Percentiles rank a stretch among this genome's conserved stretches.
Evolutionary conservation across 805 yeast genomes (phyloP).

Genomic region (Candida argentea): DNA sequence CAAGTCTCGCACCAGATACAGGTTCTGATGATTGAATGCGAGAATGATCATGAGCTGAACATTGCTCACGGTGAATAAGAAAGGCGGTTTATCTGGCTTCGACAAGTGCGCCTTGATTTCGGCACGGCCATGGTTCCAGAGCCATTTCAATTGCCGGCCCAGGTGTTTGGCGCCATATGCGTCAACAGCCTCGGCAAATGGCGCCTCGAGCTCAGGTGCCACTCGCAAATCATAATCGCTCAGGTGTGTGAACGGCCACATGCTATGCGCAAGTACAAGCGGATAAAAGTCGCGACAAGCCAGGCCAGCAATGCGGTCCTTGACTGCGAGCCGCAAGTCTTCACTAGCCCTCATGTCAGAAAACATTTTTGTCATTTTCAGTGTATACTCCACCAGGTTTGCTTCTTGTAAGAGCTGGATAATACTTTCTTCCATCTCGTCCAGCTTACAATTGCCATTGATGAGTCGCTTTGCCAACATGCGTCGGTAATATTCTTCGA

Average conservation of each 20-base stretch:
- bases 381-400: conserved; percentile 86
- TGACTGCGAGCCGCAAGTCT: conserved; percentile 55
- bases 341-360: conserved; percentile 82
- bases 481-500: conserved; percentile 87
- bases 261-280: conserved; percentile 72
- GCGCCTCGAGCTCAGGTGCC: conserved; percentile 56
- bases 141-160: conserved; percentile 89
- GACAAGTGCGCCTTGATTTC: conserved; percentile 83
- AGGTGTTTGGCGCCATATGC: conserved; percentile 67
- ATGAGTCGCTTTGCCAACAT: conserved; percentile 82
- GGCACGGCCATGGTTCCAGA: conserved; percentile 90
- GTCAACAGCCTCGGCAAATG: conserved; percentile 57
- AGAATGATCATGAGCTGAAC: conserved; percentile 81
- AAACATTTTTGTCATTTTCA: conserved; percentile 92
- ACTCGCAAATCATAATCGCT: conserved; percentile 37
- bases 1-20: conserved; percentile 51
- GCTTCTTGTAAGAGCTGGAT: conserved; percentile 81
- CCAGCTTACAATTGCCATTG: conserved; percentile 75
- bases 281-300: conserved; percentile 52
- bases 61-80: conserved; percentile 68
- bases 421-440: conserved; percentile 74
- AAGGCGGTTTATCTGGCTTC: conserved; percentile 73
- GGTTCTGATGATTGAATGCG: conserved; percentile 66
- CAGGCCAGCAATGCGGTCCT: conserved; percentile 26
- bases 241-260: conserved; percentile 67